Percentiles rank a stretch among this genome's conserved stretches.
Conservation (phyloP, 495 filamentous ascomycete genomes). For the Penicillium antarcticum region DNA sequence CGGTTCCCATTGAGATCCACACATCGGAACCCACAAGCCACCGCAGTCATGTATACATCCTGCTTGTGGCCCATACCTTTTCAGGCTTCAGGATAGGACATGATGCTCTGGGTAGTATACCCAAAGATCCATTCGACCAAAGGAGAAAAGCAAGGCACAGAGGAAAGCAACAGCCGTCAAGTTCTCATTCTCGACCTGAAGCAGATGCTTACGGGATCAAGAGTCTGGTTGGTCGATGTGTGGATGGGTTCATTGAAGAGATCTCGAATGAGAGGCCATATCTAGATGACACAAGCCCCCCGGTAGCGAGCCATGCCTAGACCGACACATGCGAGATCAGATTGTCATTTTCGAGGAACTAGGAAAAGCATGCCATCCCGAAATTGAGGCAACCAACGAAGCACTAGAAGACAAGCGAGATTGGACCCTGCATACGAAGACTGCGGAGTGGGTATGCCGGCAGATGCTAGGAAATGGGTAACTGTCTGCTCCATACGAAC, state of each 20-base stretch:
- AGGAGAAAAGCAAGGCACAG: slow-evolving; percentile 3
- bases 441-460: slow-evolving; percentile 70
- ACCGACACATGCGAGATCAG: slow-evolving; percentile 76
- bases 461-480: slow-evolving; percentile 25
- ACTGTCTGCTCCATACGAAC: too few relatives aligned
- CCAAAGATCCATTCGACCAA: not conserved
- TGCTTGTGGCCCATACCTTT: slow-evolving; percentile 68
- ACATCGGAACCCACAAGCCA: slow-evolving; percentile 56
- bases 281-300: not conserved
- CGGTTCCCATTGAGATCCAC: slow-evolving; percentile 44
- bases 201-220: slow-evolving; percentile 5
- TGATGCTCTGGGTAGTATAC: slow-evolving; percentile 50
- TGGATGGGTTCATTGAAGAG: slow-evolving; percentile 57
- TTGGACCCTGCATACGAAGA: slow-evolving; percentile 65
- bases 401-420: slow-evolving; percentile 36
- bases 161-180: not conserved
- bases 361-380: slow-evolving; percentile 22
- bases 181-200: not conserved
- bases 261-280: slow-evolving; percentile 28
- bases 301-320: slow-evolving; percentile 44
- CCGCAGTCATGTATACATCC: slow-evolving; percentile 61
- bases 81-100: slow-evolving; percentile 61
- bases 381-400: slow-evolving; percentile 23
- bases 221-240: slow-evolving; percentile 44
- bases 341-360: slow-evolving; percentile 79